phyloP scores from a whole-genome alignment of 2,329 filamentous ascomycete species.

The Alternaria sp. region DNA sequence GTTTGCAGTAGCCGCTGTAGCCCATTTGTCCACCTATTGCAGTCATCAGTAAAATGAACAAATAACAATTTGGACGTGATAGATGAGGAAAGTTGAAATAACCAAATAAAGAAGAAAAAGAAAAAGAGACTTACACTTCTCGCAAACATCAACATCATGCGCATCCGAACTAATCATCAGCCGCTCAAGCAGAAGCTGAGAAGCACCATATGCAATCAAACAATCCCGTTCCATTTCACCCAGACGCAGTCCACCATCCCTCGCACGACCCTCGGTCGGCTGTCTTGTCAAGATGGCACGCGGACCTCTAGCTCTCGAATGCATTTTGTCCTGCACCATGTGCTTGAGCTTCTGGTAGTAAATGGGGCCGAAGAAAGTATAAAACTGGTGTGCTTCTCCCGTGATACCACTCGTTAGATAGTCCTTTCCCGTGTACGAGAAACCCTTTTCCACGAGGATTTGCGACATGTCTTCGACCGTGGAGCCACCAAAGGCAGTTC shows the following conservation, averaged over 20 bases:
- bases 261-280: constrained; percentile 92
- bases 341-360: constrained; percentile 99
- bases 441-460: constrained; percentile 84
- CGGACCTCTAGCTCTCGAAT: constrained; percentile 89
- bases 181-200: constrained; percentile 87
- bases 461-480: constrained; percentile 89
- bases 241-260: constrained; percentile 88
- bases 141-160: constrained; percentile 91
- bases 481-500: constrained; percentile 83
- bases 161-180: constrained; percentile 95
- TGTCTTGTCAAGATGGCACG: constrained; percentile 92
- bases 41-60: neutral
- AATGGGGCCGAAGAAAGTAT: constrained; percentile 98
- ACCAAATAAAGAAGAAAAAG: neutral
- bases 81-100: no score
- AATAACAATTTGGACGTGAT: no score
- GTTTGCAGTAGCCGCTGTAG: constrained; percentile 93
- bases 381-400: constrained; percentile 90
- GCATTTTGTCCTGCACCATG: constrained; percentile 99
- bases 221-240: constrained; percentile 99
- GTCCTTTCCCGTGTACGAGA: constrained; percentile 97
- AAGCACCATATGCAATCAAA: constrained; percentile 94
- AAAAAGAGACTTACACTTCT: constrained; percentile 67
- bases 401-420: constrained; percentile 96
- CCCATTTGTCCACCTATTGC: constrained; percentile 78